Conservation (phyloP, 352 stramenopile genomes). For the Phytophthora nicotianae region DNA sequence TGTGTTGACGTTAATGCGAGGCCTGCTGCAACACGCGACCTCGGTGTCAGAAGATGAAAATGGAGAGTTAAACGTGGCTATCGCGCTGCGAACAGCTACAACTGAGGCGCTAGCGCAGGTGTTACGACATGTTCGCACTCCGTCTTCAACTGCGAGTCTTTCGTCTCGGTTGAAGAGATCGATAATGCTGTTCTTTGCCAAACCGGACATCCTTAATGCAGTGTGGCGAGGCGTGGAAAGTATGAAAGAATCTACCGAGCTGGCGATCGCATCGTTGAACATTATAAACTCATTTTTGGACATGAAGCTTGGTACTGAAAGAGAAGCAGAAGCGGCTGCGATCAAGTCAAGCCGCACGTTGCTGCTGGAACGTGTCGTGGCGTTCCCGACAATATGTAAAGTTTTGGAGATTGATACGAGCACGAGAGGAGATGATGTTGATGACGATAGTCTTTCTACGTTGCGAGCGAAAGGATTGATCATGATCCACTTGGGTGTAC, state of each 20-base stretch:
- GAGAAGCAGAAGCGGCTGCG: constrained; percentile 29
- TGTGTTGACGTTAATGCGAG: constrained; percentile 36
- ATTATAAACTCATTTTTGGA: constrained; percentile 70
- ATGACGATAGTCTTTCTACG: constrained; percentile 21
- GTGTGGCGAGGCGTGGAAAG: constrained; percentile 51
- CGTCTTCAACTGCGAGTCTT: constrained; percentile 29
- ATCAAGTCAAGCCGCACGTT: constrained; percentile 39
- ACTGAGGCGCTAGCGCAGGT: constrained; percentile 63
- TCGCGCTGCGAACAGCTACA: constrained; percentile 43
- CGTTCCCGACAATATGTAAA: constrained; percentile 34
- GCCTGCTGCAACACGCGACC: constrained; percentile 29
- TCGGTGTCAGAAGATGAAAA: constrained; percentile 1
- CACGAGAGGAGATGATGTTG: background rate
- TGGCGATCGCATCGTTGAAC: constrained; percentile 65
- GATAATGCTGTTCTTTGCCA: constrained; percentile 45
- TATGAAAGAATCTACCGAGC: constrained; percentile 20
- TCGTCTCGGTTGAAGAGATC: constrained; percentile 34
- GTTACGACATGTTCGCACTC: constrained; percentile 48
- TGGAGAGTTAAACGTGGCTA: constrained; percentile 6
- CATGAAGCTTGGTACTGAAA: constrained; percentile 37
- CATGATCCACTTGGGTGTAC: constrained; percentile 62
- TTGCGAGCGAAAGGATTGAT: constrained; percentile 73
- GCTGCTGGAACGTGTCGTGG: constrained; percentile 46
- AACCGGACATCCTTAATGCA: constrained; percentile 40
- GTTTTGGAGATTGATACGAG: constrained; percentile 27